A percentile compares a stretch with the other conserved stretches of the same genome.
phyloP scores from a whole-genome alignment of 2,329 filamentous ascomycete genomes.

The Cercospora sojina region DNA sequence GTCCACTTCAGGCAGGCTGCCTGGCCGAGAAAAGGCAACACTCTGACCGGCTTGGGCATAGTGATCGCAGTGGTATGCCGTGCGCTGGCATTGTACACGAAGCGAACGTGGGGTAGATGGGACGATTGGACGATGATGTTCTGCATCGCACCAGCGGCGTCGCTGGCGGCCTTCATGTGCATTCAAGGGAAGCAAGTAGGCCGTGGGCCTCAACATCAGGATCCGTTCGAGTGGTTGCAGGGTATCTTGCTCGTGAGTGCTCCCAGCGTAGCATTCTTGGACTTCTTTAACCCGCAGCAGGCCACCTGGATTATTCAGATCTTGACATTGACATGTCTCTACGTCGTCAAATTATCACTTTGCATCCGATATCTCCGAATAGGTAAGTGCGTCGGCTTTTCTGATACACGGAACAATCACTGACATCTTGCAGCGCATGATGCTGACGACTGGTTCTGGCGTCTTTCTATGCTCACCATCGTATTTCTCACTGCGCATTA shows the following conservation, averaged over 20 bases:
- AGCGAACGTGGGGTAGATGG: slow-evolving; percentile 6
- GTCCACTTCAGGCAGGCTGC: neutral
- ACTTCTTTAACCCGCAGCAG: neutral
- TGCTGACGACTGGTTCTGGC: slow-evolving; percentile 1
- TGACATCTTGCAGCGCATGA: slow-evolving; percentile 3
- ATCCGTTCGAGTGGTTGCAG: neutral
- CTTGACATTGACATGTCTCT: neutral
- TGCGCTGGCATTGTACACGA: neutral
- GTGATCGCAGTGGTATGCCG: slow-evolving; percentile 7
- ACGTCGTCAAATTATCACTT: slow-evolving; percentile 2
- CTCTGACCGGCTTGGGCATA: neutral
- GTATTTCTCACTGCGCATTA: neutral
- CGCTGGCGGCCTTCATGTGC: neutral
- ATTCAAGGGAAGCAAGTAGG: neutral
- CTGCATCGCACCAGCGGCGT: neutral
- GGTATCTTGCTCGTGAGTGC: slow-evolving; percentile 2
- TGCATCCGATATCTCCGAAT: slow-evolving; percentile 12
- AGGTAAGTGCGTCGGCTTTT: neutral
- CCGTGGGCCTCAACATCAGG: neutral
- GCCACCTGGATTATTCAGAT: slow-evolving; percentile 1
- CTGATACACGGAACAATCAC: neutral
- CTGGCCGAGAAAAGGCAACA: neutral
- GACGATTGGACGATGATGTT: slow-evolving; percentile 12
- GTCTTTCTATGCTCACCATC: slow-evolving; percentile 1
- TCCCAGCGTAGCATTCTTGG: too few species aligned